These are phyloP conservation scores for Atkinsonella hypoxylon DNA, from an alignment of 2,329 filamentous ascomycete genomes.

Conservation along the genomic window DNA sequence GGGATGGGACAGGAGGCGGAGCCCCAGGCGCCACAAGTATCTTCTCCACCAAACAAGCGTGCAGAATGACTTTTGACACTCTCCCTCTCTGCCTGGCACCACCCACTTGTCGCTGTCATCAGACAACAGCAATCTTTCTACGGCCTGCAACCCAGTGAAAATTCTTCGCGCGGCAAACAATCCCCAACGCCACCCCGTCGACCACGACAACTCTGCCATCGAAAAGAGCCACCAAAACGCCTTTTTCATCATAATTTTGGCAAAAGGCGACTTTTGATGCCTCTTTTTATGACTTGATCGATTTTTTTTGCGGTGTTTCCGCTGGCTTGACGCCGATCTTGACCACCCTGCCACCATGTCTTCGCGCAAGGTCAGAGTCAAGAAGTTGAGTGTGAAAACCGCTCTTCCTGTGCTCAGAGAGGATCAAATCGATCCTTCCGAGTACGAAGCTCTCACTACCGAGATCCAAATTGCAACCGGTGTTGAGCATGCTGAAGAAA, in stretches of 20 bases:
- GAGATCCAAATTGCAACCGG: conserved; percentile 85
- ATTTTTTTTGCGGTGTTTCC: conserved; percentile 53
- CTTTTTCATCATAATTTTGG: conserved; percentile 36
- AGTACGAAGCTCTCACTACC: conserved; percentile 78
- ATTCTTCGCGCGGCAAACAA: conserved; percentile 42
- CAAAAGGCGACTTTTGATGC: conserved; percentile 43
- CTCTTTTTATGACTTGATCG: conserved; percentile 48
- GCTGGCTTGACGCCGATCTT: conserved; percentile 30
- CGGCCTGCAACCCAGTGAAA: conserved; percentile 31
- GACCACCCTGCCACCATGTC: conserved; percentile 39
- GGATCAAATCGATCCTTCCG: conserved; percentile 73
- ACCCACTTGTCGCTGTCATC: conserved; percentile 4
- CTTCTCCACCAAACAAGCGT: conserved; percentile 9
- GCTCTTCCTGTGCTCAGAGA: conserved; percentile 78
- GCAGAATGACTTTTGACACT: conserved; percentile 7
- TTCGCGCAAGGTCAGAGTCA: conserved; percentile 62
- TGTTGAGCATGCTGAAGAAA: conserved; percentile 94
- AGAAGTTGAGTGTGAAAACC: conserved; percentile 88
- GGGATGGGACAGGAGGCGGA: conserved; percentile 19
- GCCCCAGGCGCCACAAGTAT: conserved; percentile 20
- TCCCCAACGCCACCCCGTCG: conserved; percentile 44
- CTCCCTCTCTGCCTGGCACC: conserved; percentile 8
- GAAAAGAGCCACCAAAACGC: conserved; percentile 38
- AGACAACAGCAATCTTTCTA: conserved; percentile 12
- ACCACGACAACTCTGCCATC: conserved; percentile 37